A percentile compares a stretch with the other conserved stretches of the same genome.
These are phyloP conservation scores for Ophioceras dolichostomum DNA, from an alignment of 2,329 filamentous ascomycete genomes.

Conservation along the genomic window DNA sequence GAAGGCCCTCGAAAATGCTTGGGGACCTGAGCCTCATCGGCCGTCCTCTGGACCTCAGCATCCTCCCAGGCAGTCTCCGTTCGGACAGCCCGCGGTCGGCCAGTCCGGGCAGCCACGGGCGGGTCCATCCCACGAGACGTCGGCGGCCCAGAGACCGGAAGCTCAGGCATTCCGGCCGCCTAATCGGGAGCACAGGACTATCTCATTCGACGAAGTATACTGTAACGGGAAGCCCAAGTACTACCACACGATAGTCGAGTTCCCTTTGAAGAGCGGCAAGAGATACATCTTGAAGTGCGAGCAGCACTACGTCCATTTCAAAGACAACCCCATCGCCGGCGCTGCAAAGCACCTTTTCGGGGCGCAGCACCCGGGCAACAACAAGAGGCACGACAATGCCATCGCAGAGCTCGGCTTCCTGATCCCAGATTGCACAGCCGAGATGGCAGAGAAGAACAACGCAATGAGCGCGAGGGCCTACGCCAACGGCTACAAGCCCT, in stretches of 20 bases:
- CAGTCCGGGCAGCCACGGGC: too few species aligned
- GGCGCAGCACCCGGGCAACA: conserved; percentile 13
- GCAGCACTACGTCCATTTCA: conserved; percentile 23
- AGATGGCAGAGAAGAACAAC: conserved; percentile 20
- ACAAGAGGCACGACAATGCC: conserved; percentile 16
- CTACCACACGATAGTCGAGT: conserved; percentile 21
- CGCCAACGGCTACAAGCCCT: conserved; percentile 17
- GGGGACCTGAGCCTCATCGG: too few species aligned
- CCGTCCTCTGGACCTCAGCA: too few species aligned
- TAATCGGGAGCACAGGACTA: too few species aligned
- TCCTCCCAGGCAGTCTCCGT: too few species aligned
- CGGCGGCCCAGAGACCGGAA: too few species aligned
- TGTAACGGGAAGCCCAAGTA: conserved; percentile 17
- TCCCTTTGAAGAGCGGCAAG: conserved; percentile 13
- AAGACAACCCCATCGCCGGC: conserved; percentile 17
- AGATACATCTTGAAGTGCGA: conserved; percentile 28
- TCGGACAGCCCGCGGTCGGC: too few species aligned
- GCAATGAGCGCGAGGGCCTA: conserved; percentile 15
- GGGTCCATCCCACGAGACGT: too few species aligned
- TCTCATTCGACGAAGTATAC: conserved; percentile 23
- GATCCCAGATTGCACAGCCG: conserved; percentile 18
- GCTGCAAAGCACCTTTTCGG: conserved; percentile 25
- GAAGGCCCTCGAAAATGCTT: too few species aligned
- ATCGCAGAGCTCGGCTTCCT: conserved; percentile 19
- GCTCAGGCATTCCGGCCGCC: too few species aligned